Conservation (phyloP, 352 stramenopile species). For the Pythium sp. region DNA sequence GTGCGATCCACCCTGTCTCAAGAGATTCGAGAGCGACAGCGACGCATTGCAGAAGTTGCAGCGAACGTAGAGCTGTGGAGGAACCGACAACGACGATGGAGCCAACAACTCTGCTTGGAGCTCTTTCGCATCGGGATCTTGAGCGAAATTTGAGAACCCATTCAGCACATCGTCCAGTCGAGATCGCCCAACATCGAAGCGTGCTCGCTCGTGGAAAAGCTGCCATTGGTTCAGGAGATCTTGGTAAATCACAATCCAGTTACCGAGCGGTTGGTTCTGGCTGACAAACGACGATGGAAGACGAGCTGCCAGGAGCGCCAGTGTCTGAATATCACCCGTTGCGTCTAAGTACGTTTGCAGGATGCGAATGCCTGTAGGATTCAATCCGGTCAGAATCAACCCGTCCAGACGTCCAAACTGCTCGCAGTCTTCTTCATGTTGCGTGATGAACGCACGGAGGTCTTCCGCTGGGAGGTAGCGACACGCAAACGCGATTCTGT, state of each 20-base stretch:
- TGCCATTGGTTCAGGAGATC: constrained; percentile 92
- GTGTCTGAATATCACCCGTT: constrained; percentile 90
- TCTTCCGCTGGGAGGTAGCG: constrained; percentile 84
- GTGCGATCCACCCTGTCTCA: constrained; percentile 87
- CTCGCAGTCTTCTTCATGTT: constrained; percentile 79
- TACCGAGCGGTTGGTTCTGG: constrained; percentile 57
- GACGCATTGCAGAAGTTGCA: constrained; percentile 95
- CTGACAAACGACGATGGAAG: constrained; percentile 51
- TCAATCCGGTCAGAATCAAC: constrained; percentile 87
- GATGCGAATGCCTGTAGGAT: constrained; percentile 78
- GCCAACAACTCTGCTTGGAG: constrained; percentile 41
- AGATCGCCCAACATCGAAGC: constrained; percentile 91
- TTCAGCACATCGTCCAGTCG: constrained; percentile 89
- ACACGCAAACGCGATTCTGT: constrained; percentile 91
- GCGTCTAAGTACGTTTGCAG: constrained; percentile 91
- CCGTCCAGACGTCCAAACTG: constrained; percentile 87
- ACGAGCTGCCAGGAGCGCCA: constrained; percentile 81
- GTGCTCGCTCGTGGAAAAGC: constrained; percentile 91
- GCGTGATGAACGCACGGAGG: constrained; percentile 79
- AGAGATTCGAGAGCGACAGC: constrained; percentile 85
- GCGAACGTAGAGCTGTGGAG: constrained; percentile 91
- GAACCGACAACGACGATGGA: constrained; percentile 50
- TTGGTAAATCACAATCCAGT: constrained; percentile 92
- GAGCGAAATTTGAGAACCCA: constrained; percentile 55
- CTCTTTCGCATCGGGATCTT: constrained; percentile 44